Evolutionary conservation across 352 stramenopile genomes (phyloP).

Genomic region (Globisporangium alternatum): DNA sequence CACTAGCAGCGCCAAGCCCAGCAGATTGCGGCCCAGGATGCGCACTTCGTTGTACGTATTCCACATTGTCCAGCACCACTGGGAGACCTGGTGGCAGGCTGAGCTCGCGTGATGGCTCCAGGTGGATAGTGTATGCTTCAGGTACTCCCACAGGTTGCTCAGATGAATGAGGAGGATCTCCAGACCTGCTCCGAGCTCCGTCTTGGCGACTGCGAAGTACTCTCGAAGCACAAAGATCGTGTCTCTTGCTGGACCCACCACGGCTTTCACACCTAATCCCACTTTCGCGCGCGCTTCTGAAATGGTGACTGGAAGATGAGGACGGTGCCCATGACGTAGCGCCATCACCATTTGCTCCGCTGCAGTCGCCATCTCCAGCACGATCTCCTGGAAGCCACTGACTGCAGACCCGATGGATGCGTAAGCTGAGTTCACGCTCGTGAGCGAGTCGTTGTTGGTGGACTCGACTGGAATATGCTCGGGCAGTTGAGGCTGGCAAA

Average conservation of each 20-base stretch:
- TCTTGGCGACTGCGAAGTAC: not conserved
- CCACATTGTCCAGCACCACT: constrained; percentile 20
- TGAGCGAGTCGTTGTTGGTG: not conserved
- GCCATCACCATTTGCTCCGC: constrained; percentile 12
- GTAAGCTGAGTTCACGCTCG: not conserved
- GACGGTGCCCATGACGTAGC: constrained; percentile 2
- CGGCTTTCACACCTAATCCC: not conserved
- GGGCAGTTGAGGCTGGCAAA: not conserved
- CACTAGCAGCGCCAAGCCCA: constrained; percentile 22
- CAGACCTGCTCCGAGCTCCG: not conserved
- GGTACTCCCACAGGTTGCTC: not conserved
- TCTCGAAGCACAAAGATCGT: not conserved
- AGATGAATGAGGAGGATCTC: not conserved
- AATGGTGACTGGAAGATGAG: not conserved
- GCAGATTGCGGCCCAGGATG: constrained; percentile 26
- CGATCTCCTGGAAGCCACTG: constrained; percentile 4
- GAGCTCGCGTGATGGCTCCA: not conserved
- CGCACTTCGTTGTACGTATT: constrained; percentile 35
- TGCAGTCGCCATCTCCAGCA: constrained; percentile 8
- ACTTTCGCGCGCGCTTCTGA: not conserved
- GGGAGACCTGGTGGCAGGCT: not conserved
- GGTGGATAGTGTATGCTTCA: not conserved
- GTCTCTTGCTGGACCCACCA: not conserved
- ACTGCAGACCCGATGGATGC: not conserved
- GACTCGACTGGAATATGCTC: not conserved